Evolutionary conservation across 2,329 filamentous ascomycete genomes (phyloP).

Genomic region (Fusarium sororula): DNA sequence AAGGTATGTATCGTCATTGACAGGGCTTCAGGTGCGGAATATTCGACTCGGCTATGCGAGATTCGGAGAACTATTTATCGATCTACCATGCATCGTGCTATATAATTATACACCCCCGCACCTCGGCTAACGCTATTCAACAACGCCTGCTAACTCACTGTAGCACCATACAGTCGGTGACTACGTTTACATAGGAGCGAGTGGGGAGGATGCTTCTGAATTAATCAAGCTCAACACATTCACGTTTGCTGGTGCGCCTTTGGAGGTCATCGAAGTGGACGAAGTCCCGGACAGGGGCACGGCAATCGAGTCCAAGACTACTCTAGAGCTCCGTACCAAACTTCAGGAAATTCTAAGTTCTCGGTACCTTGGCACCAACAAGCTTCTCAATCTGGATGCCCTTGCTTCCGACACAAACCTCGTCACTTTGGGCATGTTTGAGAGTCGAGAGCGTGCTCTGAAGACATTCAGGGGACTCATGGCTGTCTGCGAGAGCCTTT

Average conservation of each 20-base stretch:
- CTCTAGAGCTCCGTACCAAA: conserved; percentile 71
- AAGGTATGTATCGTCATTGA: conserved; percentile 73
- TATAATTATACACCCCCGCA: conserved; percentile 33
- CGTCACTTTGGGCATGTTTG: conserved; percentile 78
- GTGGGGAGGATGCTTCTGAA: conserved; percentile 69
- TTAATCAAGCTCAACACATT: conserved; percentile 75
- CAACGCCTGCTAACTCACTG: conserved; percentile 71
- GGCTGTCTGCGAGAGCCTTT: conserved; percentile 81
- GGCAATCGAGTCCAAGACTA: conserved; percentile 59
- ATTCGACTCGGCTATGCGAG: conserved; percentile 34
- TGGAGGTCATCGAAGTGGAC: conserved; percentile 64
- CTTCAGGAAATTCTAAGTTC: conserved; percentile 76
- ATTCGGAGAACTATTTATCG: conserved; percentile 30
- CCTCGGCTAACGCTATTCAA: conserved; percentile 33
- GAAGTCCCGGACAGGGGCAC: conserved; percentile 51
- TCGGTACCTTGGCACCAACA: conserved; percentile 76
- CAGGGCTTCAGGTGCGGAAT: conserved; percentile 43
- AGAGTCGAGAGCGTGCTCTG: conserved; percentile 72
- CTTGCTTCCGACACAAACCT: conserved; percentile 79
- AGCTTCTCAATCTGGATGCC: conserved; percentile 84
- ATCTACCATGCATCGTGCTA: conserved; percentile 28
- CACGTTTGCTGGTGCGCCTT: conserved; percentile 70
- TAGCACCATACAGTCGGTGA: conserved; percentile 77
- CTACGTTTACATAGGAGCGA: conserved; percentile 73
- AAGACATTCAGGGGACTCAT: conserved; percentile 95